Evolutionary conservation across 129 eudicot genomes (phyloP).

Genomic region (Logfia minima): DNA sequence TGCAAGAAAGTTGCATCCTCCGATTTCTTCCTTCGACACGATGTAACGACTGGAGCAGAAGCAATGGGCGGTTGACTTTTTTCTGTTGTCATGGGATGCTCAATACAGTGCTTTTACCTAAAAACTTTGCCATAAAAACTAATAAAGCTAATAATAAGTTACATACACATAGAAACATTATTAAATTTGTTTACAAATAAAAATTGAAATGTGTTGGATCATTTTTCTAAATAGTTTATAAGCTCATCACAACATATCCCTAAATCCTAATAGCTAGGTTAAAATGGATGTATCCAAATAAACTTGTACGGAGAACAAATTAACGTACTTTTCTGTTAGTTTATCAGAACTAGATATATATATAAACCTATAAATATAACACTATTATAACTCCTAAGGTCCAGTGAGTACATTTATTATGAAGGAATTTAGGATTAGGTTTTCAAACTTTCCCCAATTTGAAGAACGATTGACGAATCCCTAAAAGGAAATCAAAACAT

Average conservation of each 20-base stretch:
- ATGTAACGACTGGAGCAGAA: conserved; percentile 30
- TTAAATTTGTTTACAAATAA: neutral
- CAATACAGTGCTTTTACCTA: neutral
- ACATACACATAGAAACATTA: too few relatives aligned
- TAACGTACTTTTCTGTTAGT: neutral
- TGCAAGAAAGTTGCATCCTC: conserved; percentile 63
- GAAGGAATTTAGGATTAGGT: conserved; percentile 10
- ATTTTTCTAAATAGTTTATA: neutral
- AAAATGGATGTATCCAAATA: neutral
- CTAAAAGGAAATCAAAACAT: neutral
- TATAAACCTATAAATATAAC: neutral
- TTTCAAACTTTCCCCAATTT: neutral
- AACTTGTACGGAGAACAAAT: neutral
- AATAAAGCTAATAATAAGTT: too few relatives aligned
- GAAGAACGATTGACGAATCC: too few relatives aligned
- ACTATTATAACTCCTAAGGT: neutral
- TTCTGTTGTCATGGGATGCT: conserved; percentile 44
- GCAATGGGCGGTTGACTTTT: conserved; percentile 28
- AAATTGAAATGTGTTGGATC: neutral
- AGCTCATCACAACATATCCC: neutral
- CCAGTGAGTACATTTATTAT: neutral
- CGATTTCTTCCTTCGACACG: conserved; percentile 61
- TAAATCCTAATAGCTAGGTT: neutral
- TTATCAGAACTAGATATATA: neutral
- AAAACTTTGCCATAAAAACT: neutral